Base-by-base conservation (phyloP, 352 stramenopile species). In the Stramenopiles sp. region DNA sequence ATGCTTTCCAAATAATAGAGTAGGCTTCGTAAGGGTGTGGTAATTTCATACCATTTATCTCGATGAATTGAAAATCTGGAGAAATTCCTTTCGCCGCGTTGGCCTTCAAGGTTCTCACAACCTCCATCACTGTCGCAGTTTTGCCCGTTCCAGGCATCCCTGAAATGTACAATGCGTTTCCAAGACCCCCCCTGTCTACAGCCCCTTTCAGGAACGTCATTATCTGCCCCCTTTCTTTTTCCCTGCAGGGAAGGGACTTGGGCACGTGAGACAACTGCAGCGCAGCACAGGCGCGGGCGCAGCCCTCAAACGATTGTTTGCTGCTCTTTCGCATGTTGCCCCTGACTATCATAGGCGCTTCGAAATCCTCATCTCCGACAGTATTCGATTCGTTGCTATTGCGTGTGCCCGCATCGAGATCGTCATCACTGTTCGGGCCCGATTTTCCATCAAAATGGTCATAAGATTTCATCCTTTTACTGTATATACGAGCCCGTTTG, bases 1-100 rank as follows among this genome's bases (percentile, higher is more conserved):
- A 34, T 31, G 79, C 78, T 77, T 88, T 80, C 83, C 82, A 88
- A 68, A 91, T 82, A 49, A 81, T 82, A 1, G 85, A 77, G 73
- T 92, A 92, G 1, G 82, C 80, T 71, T 92, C 83, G 68, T 83
- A 85, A 18, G 87, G 84, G 77, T 88, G 78, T 1, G 80, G 69
- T 77, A 92, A 80, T 74, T 86, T 80, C 85, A 92, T 90, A 1
- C 80, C 87, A 79, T 92, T 92, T 34, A 92, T 75, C 3, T 81
- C 33, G 33, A 91, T 80, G 35, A 90, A 90, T 32, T 83, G 76
- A 75, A 92, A 92, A 32, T 79, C 75, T 32, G 33, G 0, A 1
- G 1, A 36, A 31, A 30, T 3, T 35, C 0, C 75, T 4, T 37
- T 68, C 25, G 74, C 69, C 75, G 85, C 79, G 35, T 88, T 79